Evolutionary conservation across 768 basidiomycete genomes (phyloP).

Genomic region (Daedaleopsis sinensis): DNA sequence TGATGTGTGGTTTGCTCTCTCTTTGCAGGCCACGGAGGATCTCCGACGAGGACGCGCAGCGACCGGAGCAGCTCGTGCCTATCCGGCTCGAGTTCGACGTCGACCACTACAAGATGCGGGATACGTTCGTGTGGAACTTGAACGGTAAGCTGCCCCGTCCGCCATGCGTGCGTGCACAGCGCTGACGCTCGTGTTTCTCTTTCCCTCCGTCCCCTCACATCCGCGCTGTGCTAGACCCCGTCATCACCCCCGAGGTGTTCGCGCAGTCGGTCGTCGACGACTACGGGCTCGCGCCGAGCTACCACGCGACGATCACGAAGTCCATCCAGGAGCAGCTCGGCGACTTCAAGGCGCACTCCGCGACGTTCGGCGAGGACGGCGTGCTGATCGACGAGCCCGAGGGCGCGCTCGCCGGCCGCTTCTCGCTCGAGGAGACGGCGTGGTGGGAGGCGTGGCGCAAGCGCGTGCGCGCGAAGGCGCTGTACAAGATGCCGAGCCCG

Average conservation of each 20-base stretch:
- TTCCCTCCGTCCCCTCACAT: too few species aligned
- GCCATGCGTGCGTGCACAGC: too few species aligned
- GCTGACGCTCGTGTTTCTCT: neutral
- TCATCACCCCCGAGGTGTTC: slow-evolving; percentile 88
- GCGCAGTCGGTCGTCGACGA: slow-evolving; percentile 92
- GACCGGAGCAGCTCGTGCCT: slow-evolving; percentile 85
- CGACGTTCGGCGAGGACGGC: slow-evolving; percentile 49
- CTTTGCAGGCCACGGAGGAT: slow-evolving; percentile 61
- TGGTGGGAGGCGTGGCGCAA: slow-evolving; percentile 82
- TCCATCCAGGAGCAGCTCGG: slow-evolving; percentile 87
- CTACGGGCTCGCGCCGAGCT: slow-evolving; percentile 70
- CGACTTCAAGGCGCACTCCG: slow-evolving; percentile 74
- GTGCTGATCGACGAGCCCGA: slow-evolving; percentile 38
- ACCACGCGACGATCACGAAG: slow-evolving; percentile 71
- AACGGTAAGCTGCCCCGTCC: slow-evolving; percentile 60
- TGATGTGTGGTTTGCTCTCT: slow-evolving; percentile 1
- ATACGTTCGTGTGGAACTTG: slow-evolving; percentile 97
- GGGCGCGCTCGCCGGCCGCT: slow-evolving; percentile 40
- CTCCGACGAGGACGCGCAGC: slow-evolving; percentile 54
- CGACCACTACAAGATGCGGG: slow-evolving; percentile 90
- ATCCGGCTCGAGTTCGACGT: slow-evolving; percentile 97
- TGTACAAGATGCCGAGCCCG: slow-evolving; percentile 35
- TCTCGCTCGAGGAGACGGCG: slow-evolving; percentile 51
- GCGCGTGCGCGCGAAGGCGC: slow-evolving; percentile 44
- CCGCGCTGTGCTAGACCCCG: too few species aligned